Percentiles rank a stretch among this genome's conserved stretches.
Evolutionary conservation across 2,329 filamentous ascomycete genomes (phyloP).

Genomic region (Fusarium sp.): DNA sequence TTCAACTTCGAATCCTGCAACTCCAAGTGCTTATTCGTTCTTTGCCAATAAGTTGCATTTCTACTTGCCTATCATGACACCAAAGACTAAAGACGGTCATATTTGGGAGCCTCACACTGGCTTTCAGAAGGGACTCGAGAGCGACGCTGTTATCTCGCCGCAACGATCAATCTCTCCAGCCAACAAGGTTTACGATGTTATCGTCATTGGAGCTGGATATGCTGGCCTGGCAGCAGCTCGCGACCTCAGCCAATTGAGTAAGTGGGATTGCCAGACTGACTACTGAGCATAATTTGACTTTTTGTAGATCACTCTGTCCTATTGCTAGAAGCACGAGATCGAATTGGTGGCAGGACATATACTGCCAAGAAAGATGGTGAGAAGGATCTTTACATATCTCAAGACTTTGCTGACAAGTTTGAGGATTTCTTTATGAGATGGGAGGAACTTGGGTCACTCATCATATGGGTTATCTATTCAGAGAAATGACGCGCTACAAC

Average conservation of each 20-base stretch:
- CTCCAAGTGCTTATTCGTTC: neutral
- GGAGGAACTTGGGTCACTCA: neutral
- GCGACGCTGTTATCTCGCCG: neutral
- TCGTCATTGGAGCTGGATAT: neutral
- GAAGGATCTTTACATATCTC: no score
- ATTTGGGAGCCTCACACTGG: neutral
- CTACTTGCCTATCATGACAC: neutral
- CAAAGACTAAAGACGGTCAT: neutral
- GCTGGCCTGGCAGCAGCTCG: neutral
- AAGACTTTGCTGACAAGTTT: neutral
- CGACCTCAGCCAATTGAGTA: neutral
- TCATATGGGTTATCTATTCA: neutral
- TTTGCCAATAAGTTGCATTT: rapidly evolving
- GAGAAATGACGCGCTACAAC: neutral
- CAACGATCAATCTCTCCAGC: rapidly evolving
- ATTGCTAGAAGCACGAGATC: neutral
- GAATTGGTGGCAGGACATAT: neutral
- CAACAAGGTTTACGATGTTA: neutral
- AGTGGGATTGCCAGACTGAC: no score
- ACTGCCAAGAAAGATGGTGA: neutral
- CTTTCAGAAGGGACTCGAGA: neutral
- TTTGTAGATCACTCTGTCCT: neutral
- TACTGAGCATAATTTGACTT: neutral
- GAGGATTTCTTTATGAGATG: neutral
- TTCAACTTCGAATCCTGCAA: neutral